These are phyloP conservation scores for Cystofilobasidium bisporidii DNA, from an alignment of 768 basidiomycete species.

Conservation along the genomic window DNA sequence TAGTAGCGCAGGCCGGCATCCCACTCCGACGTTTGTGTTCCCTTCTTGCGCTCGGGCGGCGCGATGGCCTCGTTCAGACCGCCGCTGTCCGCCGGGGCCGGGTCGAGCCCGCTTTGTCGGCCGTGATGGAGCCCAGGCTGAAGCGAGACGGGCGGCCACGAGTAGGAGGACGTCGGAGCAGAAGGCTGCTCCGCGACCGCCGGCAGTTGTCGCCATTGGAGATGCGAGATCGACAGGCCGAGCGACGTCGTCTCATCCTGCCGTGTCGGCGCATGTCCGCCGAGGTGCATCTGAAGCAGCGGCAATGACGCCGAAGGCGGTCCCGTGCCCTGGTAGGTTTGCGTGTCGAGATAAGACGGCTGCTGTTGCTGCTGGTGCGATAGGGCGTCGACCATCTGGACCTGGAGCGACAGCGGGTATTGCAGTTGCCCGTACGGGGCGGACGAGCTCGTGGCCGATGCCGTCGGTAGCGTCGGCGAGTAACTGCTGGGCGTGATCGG, in stretches of 20 bases:
- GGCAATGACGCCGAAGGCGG: too few species aligned
- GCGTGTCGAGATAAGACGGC: too few species aligned
- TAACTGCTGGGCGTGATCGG: background rate
- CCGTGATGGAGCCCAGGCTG: too few species aligned
- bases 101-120: background rate
- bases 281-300: background rate
- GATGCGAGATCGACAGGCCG: background rate
- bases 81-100: background rate
- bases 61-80: background rate
- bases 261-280: background rate
- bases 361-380: too few species aligned
- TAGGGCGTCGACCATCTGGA: too few species aligned
- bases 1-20: constrained; percentile 1
- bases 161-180: background rate
- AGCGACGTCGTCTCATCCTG: background rate
- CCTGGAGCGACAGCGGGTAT: too few species aligned
- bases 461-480: background rate
- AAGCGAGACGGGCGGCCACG: background rate
- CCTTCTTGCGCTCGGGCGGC: background rate
- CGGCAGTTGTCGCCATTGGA: background rate
- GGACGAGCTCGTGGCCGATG: too few species aligned
- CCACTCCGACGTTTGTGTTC: background rate
- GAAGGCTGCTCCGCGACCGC: background rate
- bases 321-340: too few species aligned
- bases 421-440: too few species aligned